These are phyloP conservation scores for Coemansia sp. DNA, from an alignment of 192 early-diverging fungal genomes.

Conservation along the genomic window DNA sequence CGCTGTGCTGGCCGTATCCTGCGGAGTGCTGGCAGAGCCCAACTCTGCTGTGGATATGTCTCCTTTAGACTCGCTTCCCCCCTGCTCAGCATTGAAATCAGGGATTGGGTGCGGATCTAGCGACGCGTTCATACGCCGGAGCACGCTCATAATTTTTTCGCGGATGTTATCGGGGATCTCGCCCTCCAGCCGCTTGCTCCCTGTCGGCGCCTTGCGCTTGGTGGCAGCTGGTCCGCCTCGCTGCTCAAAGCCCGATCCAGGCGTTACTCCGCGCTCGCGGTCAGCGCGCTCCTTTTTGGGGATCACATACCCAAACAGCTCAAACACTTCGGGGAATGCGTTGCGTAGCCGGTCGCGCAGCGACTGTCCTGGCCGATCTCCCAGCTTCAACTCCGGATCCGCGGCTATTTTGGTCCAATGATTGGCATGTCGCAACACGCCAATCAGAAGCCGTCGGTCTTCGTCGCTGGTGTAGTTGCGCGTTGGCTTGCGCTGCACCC, in stretches of 20 bases:
- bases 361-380: constrained; percentile 49
- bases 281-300: constrained; percentile 54
- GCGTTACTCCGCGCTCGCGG: constrained; percentile 27
- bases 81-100: constrained; percentile 1
- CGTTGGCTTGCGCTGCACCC: constrained; percentile 53
- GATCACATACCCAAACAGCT: constrained; percentile 52
- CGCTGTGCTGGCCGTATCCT: neutral
- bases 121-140: constrained; percentile 31
- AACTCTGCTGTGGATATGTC: no score
- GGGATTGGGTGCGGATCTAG: constrained; percentile 47
- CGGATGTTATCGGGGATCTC: constrained; percentile 38
- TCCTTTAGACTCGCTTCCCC: no score
- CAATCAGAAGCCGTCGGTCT: constrained; percentile 44
- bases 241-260: neutral
- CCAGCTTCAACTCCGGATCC: constrained; percentile 43
- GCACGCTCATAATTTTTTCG: constrained; percentile 29
- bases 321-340: constrained; percentile 53
- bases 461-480: constrained; percentile 53
- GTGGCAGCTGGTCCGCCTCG: neutral
- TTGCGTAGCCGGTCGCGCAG: constrained; percentile 53
- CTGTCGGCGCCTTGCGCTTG: constrained; percentile 48
- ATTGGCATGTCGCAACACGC: constrained; percentile 47
- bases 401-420: constrained; percentile 54
- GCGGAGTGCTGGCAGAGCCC: no score
- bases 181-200: constrained; percentile 49